A percentile compares a stretch with the other conserved stretches of the same genome.
Evolutionary conservation across 2,329 filamentous ascomycete genomes (phyloP).

Genomic region (Fusarium metavorans): DNA sequence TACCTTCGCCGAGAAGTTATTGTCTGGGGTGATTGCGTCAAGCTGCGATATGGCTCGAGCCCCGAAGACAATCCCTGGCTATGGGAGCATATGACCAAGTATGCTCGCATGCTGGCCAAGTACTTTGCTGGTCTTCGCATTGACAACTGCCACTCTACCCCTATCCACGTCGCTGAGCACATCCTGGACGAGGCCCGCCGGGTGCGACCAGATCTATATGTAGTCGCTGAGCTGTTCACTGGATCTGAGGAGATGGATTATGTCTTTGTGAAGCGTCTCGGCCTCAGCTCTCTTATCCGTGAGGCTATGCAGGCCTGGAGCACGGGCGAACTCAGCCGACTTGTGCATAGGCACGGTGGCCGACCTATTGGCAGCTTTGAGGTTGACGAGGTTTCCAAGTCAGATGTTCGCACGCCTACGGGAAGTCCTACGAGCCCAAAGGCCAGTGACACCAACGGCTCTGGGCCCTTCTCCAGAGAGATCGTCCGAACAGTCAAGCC

Average conservation of each 20-base stretch:
- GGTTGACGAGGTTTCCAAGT: conserved; percentile 83
- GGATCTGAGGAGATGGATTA: conserved; percentile 97
- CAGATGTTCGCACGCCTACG: conserved; percentile 57
- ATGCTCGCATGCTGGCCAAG: conserved; percentile 91
- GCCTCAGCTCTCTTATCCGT: conserved; percentile 90
- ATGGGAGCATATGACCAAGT: conserved; percentile 96
- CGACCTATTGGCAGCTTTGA: conserved; percentile 97
- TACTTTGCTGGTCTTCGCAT: conserved; percentile 97
- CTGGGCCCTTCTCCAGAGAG: conserved; percentile 63
- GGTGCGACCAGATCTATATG: conserved; percentile 87
- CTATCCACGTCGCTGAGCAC: conserved; percentile 92
- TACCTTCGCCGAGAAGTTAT: conserved; percentile 97
- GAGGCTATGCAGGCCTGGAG: conserved; percentile 99
- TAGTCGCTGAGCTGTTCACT: conserved; percentile 95
- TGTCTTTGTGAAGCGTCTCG: conserved; percentile 92
- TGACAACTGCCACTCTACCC: conserved; percentile 98
- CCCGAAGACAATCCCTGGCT: conserved; percentile 91
- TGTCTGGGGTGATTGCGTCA: conserved; percentile 98
- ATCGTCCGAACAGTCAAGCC: conserved; percentile 85
- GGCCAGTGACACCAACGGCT: conserved; percentile 40
- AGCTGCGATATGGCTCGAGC: conserved; percentile 86
- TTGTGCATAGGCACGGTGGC: conserved; percentile 94
- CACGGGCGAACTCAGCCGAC: conserved; percentile 88
- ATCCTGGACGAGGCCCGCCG: conserved; percentile 93
- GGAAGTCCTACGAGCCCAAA: conserved; percentile 48